Evolutionary conservation across 768 basidiomycete species (phyloP), one percentile per base, ranked within the genome.

Genomic region (Psilocybe azurescens): DNA sequence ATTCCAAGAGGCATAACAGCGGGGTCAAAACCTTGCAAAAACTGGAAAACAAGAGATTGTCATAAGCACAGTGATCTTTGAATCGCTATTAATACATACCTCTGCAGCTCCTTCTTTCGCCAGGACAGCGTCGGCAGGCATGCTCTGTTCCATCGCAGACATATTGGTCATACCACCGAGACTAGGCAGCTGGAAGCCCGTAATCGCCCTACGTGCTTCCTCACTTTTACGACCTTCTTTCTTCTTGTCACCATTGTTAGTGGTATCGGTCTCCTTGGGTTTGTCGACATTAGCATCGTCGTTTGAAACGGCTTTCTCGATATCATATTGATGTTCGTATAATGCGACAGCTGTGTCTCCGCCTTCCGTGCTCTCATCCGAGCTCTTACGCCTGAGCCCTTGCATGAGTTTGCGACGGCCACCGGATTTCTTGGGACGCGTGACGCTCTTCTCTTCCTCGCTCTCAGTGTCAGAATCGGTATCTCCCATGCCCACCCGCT

Each of bases 101-200:
- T 90, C 87, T n/a, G 89, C 86, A 36, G 90, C 93, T 53, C 84
- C 84, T 63, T 86, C 84, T 69, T 91, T 88, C 2, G 86, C 83
- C 61, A 95, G 75, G 57, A 94, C 89, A 14, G 94, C 94, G 76
- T 95, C 94, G 41, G 93, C 91, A 49, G 94, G 94, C 86, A 94
- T 93, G 68, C 83, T 89, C 73, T 95, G 94, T 74, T 94, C 94
- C 55, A 87, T 74, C 55, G 75, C 78, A 59, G 80, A 79, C 71
- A 82, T 78, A 3, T 78, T 79, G 6, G 77, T 73, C 75, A 83
- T 81, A 4, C 74, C 77, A 69, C 77, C 74, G 3, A 77, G 72
- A 58, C 73, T 78, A 6, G 80, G 78, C n/a, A 82, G 57, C 61
- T 79, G 76, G 61, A 82, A 79, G 54, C 75, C 61, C 1, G 30